Conservation (phyloP, 495 filamentous ascomycete genomes). For the Glonium stellatum region DNA sequence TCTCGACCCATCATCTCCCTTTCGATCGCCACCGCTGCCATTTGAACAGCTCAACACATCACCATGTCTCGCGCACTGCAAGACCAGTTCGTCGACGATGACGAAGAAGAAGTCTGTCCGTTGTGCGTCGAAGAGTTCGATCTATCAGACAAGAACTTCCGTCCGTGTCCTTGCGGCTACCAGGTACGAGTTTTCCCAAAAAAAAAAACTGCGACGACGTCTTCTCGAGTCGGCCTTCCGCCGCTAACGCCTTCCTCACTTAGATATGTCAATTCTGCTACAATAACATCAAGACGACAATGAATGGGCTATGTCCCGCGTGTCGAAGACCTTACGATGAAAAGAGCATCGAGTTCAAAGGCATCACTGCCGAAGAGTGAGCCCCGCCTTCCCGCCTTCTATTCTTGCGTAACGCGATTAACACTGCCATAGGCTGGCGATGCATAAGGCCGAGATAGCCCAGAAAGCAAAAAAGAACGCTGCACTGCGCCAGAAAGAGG, state of each 20-base stretch:
- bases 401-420: not conserved
- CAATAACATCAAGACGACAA: slow-evolving; percentile 94
- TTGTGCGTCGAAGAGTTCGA: slow-evolving; percentile 99
- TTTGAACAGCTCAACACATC: slow-evolving; percentile 16
- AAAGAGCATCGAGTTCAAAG: slow-evolving; percentile 91
- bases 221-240: not conserved
- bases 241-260: slow-evolving; percentile 13
- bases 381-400: slow-evolving; percentile 29
- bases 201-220: not conserved
- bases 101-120: slow-evolving; percentile 72
- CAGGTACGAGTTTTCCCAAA: slow-evolving; percentile 56
- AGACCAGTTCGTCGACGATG: slow-evolving; percentile 95
- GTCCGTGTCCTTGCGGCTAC: slow-evolving; percentile 95
- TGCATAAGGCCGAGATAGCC: slow-evolving; percentile 69
- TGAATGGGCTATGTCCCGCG: slow-evolving; percentile 93
- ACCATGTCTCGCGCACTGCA: slow-evolving; percentile 65
- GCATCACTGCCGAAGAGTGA: slow-evolving; percentile 88
- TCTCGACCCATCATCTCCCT: slow-evolving; percentile 5
- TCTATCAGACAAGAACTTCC: slow-evolving; percentile 93
- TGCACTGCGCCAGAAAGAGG: slow-evolving; percentile 87
- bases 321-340: slow-evolving; percentile 94
- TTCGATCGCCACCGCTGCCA: slow-evolving; percentile 18
- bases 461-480: slow-evolving; percentile 88
- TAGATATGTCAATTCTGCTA: slow-evolving; percentile 99
- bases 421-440: slow-evolving; percentile 29